A percentile compares a stretch with the other conserved stretches of the same genome.
phyloP scores from a whole-genome alignment of 306 rosid genomes.

The Dryas alaskensis region DNA sequence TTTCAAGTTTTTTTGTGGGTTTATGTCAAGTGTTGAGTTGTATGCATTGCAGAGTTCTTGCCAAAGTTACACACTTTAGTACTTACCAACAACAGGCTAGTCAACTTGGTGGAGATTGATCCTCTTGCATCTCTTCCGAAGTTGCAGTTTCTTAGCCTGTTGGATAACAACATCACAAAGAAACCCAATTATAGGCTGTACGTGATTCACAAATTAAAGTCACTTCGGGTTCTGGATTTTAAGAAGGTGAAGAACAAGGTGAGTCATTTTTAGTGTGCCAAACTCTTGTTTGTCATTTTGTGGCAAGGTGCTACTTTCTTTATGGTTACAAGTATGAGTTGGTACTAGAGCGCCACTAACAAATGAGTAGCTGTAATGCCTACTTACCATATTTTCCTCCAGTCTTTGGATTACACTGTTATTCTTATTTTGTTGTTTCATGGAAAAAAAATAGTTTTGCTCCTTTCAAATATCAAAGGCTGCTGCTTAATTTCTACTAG shows the following conservation, averaged over 20 bases:
- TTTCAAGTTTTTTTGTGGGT: not conserved
- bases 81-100: constrained; percentile 93
- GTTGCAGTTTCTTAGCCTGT: constrained; percentile 77
- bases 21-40: not conserved
- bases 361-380: not conserved
- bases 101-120: constrained; percentile 85
- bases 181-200: constrained; percentile 81
- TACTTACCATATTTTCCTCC: not conserved
- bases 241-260: constrained; percentile 82
- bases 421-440: not conserved
- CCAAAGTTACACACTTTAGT: constrained; percentile 82
- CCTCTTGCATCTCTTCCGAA: constrained; percentile 73
- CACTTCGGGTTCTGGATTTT: constrained; percentile 85
- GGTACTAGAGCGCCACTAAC: not conserved
- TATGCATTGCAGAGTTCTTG: constrained; percentile 65
- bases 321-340: not conserved
- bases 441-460: not conserved
- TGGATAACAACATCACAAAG: constrained; percentile 88
- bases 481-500: not conserved
- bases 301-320: not conserved
- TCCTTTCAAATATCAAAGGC: not conserved
- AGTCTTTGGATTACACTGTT: not conserved
- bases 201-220: constrained; percentile 66
- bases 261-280: not conserved
- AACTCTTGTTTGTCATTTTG: not conserved